Evolutionary conservation across 352 stramenopile genomes (phyloP), one percentile per base, ranked within the genome.

Genomic region (Pythium chondricola): DNA sequence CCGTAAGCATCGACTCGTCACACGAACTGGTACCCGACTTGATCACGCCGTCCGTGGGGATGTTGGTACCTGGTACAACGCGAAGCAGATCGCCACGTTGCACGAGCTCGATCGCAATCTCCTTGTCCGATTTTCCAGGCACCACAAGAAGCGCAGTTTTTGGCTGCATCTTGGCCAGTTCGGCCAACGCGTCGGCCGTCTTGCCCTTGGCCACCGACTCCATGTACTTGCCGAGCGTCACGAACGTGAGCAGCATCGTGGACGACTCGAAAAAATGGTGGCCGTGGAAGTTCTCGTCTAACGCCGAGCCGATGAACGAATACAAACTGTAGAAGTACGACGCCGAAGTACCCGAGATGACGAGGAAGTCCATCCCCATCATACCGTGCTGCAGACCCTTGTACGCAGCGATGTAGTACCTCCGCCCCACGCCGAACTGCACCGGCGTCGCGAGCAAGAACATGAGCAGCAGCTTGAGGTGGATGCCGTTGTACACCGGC

Each of bases 311-410:
- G 22, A 95, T 61, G 21, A 94, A 71, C 33, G 83, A 87, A 36
- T 88, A 60, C 29, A 93, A 74, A 35, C 81, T 92, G 56, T 94
- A 95, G 10, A 85, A 61, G 52, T 95, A 95, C 47, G 84, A 92
- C 38, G 84, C 78, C n/a, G 75, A 79, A 0, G 84, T 93, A 48
- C 84, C 84, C 7, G 83, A 65, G 30, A 91, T 81, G 25, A 95
- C 83, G 25, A 95, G 51, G 46, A 94, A 94, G 45, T 91, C 82
- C 84, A 94, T 95, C n/a, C 84, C 84, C 69, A 93, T 88, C 44
- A 88, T 83, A 2, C 84, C 76, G 43, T 93, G 84, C 56, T 87
- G 70, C 11, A 93, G 30, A 10, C 83, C 81, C 43, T 91, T 90
- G 60, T 71, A 93, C 4, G 84, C 81, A 0, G 75, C 83, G 37